Base-by-base conservation (phyloP, 306 rosid species). In the Malus sieversii region DNA sequence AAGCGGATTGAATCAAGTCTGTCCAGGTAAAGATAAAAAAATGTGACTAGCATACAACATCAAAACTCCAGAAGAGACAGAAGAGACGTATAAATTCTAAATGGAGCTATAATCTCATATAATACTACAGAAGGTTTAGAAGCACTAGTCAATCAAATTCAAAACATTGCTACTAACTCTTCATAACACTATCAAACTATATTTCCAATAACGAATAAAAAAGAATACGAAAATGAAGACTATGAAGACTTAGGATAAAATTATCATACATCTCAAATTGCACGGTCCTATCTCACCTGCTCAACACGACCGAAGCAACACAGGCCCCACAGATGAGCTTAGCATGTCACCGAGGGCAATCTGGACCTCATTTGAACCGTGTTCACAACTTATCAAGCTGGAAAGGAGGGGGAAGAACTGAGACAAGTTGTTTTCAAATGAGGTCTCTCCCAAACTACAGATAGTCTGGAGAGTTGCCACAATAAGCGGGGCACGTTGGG, bases 311-410 rank as follows among this genome's bases (percentile, higher is more conserved):
- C 87, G 89, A 57, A 90, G 91, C 73, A 96, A 82, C 81, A 96
- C 71, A 44, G 99, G 98, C 78, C 99, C 99, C 20, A 96, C 86
- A 2, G 98, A 82, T 66, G 87, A 87, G 83, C 87, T 83, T 76
- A 92, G 94, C 96, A 96, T 96, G 66, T 92, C 97, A 65, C 92
- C 86, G 66, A 96, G 96, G 71, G 98, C 97, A 29, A 77, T 77
- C 86, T 96, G 98, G 73, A 96, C 90, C 66, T 92, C 99, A 44
- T 82, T 85, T n/a, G 99, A 90, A 30, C 99, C 99, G 68, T 96
- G 98, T 74, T 96, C 98, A 71, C 99, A 92, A 67, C 98, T 82
- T 70, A 90, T 85, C 92, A 96, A 86, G 86, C 82, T 86, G 40
- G 97, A 84, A 74, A 96, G 86, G 13, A 92, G 82, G 35, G 99